Percentiles rank a stretch among this genome's conserved stretches.
Conservation (phyloP, 106 monocot genomes). For the Allium fistulosum region DNA sequence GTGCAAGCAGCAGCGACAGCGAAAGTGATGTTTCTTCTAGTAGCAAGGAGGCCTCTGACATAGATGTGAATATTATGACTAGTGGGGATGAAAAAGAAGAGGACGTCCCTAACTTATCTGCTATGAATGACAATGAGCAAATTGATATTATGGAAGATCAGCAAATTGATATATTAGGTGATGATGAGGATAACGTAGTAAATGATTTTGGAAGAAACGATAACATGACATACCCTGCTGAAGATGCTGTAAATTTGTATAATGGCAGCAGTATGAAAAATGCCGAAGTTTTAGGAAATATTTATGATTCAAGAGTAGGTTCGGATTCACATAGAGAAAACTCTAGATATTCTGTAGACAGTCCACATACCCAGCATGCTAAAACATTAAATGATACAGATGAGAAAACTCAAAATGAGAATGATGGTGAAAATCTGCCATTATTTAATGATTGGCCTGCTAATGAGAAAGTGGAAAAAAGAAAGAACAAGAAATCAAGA, state of each 20-base stretch:
- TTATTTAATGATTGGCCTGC: conserved; percentile 8
- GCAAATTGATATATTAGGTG: conserved; percentile 13
- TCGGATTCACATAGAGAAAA: conserved; percentile 2
- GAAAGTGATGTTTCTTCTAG: conserved; percentile 93
- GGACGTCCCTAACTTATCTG: conserved; percentile 11
- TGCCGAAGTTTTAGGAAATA: conserved; percentile 17
- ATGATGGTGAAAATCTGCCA: conserved; percentile 13
- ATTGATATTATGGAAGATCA: conserved; percentile 12
- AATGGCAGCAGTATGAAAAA: conserved; percentile 7
- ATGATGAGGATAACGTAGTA: conserved; percentile 16
- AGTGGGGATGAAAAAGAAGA: conserved; percentile 68
- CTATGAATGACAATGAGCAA: background rate
- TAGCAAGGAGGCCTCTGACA: conserved; percentile 83
- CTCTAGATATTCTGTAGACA: conserved; percentile 12
- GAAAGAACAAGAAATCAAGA: conserved; percentile 29
- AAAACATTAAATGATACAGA: conserved; percentile 7
- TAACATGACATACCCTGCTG: conserved; percentile 16
- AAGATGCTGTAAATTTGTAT: conserved; percentile 11
- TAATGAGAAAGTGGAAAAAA: conserved; percentile 21
- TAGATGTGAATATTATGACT: conserved; percentile 80
- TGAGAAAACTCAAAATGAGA: conserved; percentile 5
- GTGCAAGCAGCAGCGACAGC: conserved; percentile 83
- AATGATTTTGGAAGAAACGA: conserved; percentile 25
- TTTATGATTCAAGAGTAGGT: background rate
- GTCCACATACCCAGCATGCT: background rate